These are phyloP conservation scores for Globisporangium splendens DNA, from an alignment of 352 stramenopile genomes.

Conservation along the genomic window DNA sequence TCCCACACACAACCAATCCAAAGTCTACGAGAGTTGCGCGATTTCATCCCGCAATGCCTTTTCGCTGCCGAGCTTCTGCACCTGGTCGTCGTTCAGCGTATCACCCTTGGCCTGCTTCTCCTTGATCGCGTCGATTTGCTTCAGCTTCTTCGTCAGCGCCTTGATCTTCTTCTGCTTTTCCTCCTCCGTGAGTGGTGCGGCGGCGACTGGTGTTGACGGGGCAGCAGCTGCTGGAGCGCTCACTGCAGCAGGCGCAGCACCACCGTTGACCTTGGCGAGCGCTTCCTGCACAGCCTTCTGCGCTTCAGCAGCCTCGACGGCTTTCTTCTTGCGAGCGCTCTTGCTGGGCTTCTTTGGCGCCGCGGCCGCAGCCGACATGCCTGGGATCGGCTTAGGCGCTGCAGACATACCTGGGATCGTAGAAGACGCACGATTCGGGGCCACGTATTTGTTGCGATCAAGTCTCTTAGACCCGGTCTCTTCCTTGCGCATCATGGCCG, in stretches of 20 bases:
- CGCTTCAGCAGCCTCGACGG: conserved; percentile 65
- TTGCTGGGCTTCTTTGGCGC: conserved; percentile 74
- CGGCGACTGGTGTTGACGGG: conserved; percentile 6
- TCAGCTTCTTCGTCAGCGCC: conserved; percentile 81
- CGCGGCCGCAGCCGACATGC: conserved; percentile 46
- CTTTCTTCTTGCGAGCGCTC: conserved; percentile 82
- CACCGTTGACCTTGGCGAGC: conserved; percentile 36
- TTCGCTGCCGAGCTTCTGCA: conserved; percentile 73
- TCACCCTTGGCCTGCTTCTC: conserved; percentile 67
- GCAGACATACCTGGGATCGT: conserved; percentile 44
- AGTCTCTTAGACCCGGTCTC: conserved; percentile 78
- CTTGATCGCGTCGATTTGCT: conserved; percentile 86
- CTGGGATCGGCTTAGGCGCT: conserved; percentile 47
- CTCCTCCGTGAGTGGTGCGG: conserved; percentile 49
- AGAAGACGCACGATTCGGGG: conserved; percentile 28
- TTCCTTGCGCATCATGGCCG: conserved; percentile 92
- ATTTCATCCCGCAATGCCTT: conserved; percentile 65
- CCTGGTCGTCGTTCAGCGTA: conserved; percentile 75
- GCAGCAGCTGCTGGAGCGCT: conserved; percentile 3
- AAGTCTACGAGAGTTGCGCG: conserved; percentile 37
- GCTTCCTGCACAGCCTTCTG: conserved; percentile 60
- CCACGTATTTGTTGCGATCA: conserved; percentile 81
- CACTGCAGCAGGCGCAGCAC: conserved; percentile 7
- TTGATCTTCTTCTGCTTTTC: conserved; percentile 88
- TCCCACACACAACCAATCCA: background rate